Percentiles rank a stretch among this genome's conserved stretches.
Conservation (phyloP, 495 filamentous ascomycete species). For the Tuber microsphaerosporum region DNA sequence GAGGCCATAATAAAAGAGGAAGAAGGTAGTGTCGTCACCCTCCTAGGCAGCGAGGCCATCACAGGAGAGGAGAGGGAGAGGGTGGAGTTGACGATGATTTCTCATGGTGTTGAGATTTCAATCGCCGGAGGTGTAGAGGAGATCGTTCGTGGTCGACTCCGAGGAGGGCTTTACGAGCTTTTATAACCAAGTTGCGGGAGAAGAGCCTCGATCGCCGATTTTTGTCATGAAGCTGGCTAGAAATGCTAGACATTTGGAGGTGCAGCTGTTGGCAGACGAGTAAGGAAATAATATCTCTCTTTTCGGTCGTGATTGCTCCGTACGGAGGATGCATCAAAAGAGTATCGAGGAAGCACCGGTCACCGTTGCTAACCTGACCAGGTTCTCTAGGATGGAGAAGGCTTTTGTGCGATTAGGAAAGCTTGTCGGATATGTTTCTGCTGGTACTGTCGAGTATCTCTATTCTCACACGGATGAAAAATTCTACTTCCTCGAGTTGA, state of each 20-base stretch:
- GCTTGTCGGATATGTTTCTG: constrained; percentile 95
- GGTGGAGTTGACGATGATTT: no score
- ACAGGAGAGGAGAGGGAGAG: no score
- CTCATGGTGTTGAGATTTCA: no score
- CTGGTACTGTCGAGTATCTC: constrained; percentile 97
- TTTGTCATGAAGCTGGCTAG: constrained; percentile 99
- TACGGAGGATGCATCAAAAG: constrained; percentile 97
- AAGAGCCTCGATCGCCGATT: constrained; percentile 98
- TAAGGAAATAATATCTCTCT: constrained; percentile 99
- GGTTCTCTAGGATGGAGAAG: constrained; percentile 94
- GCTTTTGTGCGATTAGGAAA: constrained; percentile 88
- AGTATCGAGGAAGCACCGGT: constrained; percentile 99
- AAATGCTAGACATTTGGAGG: constrained; percentile 92
- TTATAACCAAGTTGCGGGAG: constrained; percentile 90
- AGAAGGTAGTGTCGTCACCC: no score
- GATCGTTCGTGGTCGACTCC: constrained; percentile 68
- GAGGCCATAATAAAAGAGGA: no score
- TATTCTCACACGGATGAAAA: constrained; percentile 98
- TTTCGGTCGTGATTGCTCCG: constrained; percentile 97
- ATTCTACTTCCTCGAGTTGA: constrained; percentile 98
- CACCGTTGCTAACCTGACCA: constrained; percentile 78
- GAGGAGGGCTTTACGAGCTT: constrained; percentile 76
- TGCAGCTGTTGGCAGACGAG: constrained; percentile 94
- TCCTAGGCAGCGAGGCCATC: no score
- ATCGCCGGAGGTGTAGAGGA: no score